Conservation (phyloP, 495 filamentous ascomycete species). For the Penicillium goetzii region DNA sequence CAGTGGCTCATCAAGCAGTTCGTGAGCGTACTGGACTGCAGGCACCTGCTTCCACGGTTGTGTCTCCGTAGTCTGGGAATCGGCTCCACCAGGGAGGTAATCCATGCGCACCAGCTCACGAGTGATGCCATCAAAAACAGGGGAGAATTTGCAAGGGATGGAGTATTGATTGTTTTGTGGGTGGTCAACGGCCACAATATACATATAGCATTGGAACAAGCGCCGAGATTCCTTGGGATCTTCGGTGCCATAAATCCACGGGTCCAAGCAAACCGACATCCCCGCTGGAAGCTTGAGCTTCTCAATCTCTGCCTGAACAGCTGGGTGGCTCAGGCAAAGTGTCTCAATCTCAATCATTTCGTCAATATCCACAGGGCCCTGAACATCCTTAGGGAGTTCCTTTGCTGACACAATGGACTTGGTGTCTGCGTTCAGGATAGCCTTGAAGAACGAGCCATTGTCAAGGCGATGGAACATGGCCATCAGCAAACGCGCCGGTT, state of each 20-base stretch:
- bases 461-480: conserved; percentile 48
- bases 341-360: conserved; percentile 49
- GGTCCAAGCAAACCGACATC: conserved; percentile 47
- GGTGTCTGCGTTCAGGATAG: conserved; percentile 47
- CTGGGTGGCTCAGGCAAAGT: conserved; percentile 43
- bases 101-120: conserved; percentile 64
- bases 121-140: conserved; percentile 68
- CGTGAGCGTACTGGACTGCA: conserved; percentile 54
- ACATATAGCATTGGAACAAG: conserved; percentile 52
- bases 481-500: conserved; percentile 45
- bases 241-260: conserved; percentile 52
- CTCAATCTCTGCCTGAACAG: conserved; percentile 48
- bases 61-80: conserved; percentile 36
- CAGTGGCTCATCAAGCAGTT: conserved; percentile 41
- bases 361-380: conserved; percentile 47
- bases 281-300: conserved; percentile 47
- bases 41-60: conserved; percentile 56
- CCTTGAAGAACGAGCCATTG: conserved; percentile 47
- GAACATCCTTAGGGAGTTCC: conserved; percentile 45
- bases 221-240: conserved; percentile 43
- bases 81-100: conserved; percentile 45
- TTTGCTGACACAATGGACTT: conserved; percentile 43
- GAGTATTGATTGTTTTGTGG: conserved; percentile 73
- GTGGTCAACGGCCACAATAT: conserved; percentile 43
- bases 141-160: conserved; percentile 75